Evolutionary conservation across 495 filamentous ascomycete genomes (phyloP), one percentile per base, ranked within the genome.

Genomic region (Neurospora sp.): DNA sequence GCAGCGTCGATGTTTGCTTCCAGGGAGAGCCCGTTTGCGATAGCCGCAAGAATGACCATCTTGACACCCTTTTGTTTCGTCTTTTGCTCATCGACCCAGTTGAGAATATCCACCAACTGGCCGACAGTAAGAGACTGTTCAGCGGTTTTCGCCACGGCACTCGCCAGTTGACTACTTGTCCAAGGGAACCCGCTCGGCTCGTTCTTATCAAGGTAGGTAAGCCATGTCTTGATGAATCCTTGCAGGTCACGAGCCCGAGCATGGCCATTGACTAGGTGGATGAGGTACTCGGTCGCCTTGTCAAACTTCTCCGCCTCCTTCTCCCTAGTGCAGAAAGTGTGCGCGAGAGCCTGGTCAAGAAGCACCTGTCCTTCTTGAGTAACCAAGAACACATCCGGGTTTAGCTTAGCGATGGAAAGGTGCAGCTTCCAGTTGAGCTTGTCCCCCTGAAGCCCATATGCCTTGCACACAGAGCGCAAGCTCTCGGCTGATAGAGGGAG

Each of bases 161-260:
- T 53, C 41, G 85, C 84, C n/a, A 93, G 77, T 69, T 85, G 84
- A 72, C 88, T 83, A 73, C 91, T 87, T 74, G 90, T 87, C 91
- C 91, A 93, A 37, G 53, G 27, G 3, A 65, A 65, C 14, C 53
- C 53, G 16, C 83, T 39, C 82, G 82, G 53, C 81, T 82, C 74
- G 82, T 86, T 40, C 22, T 42, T 39, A 68, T 73, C 72, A 10
- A 95, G 85, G 75, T 91, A 88, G 11, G 83, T 79, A 59, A 88
- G 83, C 93, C 93, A 96, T 16, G 87, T 77, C 39, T 85, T 82
- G 75, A 94, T 81, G 76, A 95, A 96, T 5, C 85, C 85, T 9
- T 85, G 74, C 40, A 96, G 77, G 73, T 93, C 87, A 77, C 92
- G 86, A 70, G 89, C 88, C 40, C 85, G 85, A 39, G 86, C 85